Evolutionary conservation across 805 yeast genomes (phyloP).

Genomic region (Jamesozyma rosinii): DNA sequence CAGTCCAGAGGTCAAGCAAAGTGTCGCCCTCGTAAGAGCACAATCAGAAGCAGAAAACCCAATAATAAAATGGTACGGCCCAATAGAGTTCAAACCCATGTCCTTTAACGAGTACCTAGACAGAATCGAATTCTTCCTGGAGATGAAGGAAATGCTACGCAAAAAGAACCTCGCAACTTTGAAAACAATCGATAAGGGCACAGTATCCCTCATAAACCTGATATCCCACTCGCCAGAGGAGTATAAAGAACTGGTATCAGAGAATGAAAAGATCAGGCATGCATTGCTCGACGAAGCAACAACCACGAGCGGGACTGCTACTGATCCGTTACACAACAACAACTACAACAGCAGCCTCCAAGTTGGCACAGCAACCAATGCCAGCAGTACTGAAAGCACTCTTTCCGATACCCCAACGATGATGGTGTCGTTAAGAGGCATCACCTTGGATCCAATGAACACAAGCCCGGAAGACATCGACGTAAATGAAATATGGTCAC

Average conservation of each 20-base stretch:
- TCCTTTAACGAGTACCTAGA: conserved; percentile 32
- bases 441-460: conserved; percentile 14
- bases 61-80: conserved; percentile 61
- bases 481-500: conserved; percentile 24
- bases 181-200: neutral
- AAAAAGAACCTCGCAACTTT: conserved; percentile 8
- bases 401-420: neutral
- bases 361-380: neutral
- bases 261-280: conserved; percentile 14
- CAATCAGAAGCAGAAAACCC: conserved; percentile 37
- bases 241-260: conserved; percentile 7
- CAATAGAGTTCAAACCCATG: conserved; percentile 47
- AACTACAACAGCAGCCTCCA: neutral
- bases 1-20: conserved; percentile 28
- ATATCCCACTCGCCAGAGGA: conserved; percentile 13
- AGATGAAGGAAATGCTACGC: conserved; percentile 23
- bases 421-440: conserved; percentile 11
- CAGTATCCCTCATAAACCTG: conserved; percentile 6
- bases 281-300: conserved; percentile 3
- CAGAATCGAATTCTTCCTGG: conserved; percentile 25
- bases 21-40: conserved; percentile 36
- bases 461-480: conserved; percentile 19
- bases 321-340: neutral
- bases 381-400: neutral
- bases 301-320: neutral